Base-by-base conservation (phyloP, 371 early-diverging fungal genomes). In the Mortierella sp. region DNA sequence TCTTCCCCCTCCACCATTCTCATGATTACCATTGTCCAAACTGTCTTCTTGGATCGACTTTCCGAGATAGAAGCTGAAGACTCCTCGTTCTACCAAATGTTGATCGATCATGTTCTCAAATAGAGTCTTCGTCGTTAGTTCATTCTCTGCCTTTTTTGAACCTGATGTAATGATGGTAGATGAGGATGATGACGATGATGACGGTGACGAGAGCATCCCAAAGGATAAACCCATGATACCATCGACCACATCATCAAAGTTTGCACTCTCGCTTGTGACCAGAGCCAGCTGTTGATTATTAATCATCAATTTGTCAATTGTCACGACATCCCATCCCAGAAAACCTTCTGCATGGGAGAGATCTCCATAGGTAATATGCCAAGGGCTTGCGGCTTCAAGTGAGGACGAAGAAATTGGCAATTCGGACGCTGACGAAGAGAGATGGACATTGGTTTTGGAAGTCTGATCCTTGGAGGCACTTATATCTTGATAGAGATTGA, bases 311-410 rank as follows among this genome's bases (percentile, higher is more conserved):
- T 68, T 79, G 0, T 80, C 86, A 23, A 70, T 41, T 2, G 51
- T 78, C 15, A 89, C 79, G 2, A 72, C 75, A 39, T 90, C 91
- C 19, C 71, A 64, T 27, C 69, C 79, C 17, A 85, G 84, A 21
- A 61, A 70, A 0, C 90, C 91, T 27, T 79, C 70, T 1, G 87
- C 88, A 54, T 79, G 79, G n/a, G 83, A 80, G 27, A 86, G 84
- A 46, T 83, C 86, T 8, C 86, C 88, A 53, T 90, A 90, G 0
- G 64, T 71, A 17, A 89, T 85, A 42, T 56, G 56, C 64, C 64
- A 56, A 7, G 43, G 44, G 14, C 37, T 14, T 34, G 1, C 4
- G 37, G 14, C 14, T 61, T 61, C 24, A 19, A 26, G 32, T 47
- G 43, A 21, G 4, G 47, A 26, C 2, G 27, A 34, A 23, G 37